Evolutionary conservation across 495 filamentous ascomycete species (phyloP).

Genomic region (Talaromyces stipitatus): DNA sequence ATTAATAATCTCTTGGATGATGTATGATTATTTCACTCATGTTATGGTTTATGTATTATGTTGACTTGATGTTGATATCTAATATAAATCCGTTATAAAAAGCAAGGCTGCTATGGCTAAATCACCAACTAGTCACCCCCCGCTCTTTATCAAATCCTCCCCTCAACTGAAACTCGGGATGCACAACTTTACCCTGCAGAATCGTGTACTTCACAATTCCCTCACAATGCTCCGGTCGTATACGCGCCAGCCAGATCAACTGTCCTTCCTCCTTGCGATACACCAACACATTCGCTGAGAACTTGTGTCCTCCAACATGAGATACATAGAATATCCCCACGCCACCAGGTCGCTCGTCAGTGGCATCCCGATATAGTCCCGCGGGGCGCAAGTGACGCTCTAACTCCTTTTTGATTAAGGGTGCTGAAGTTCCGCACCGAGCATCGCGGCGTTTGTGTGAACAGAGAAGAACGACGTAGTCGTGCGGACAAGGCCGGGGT

Average conservation of each 20-base stretch:
- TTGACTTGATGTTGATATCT: neutral
- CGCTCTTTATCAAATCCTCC: slow-evolving; percentile 80
- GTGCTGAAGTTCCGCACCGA: slow-evolving; percentile 87
- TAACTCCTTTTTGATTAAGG: slow-evolving; percentile 75
- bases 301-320: slow-evolving; percentile 94
- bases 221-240: slow-evolving; percentile 87
- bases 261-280: slow-evolving; percentile 69
- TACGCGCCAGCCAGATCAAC: slow-evolving; percentile 89
- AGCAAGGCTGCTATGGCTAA: neutral
- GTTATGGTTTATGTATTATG: neutral
- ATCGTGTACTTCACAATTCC: slow-evolving; percentile 85
- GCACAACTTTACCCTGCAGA: slow-evolving; percentile 85
- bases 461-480: slow-evolving; percentile 85
- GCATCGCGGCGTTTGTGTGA: slow-evolving; percentile 88
- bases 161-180: slow-evolving; percentile 74
- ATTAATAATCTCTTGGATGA: neutral
- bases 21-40: neutral
- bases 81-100: neutral
- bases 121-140: slow-evolving; percentile 81
- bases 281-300: slow-evolving; percentile 81
- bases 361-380: slow-evolving; percentile 77
- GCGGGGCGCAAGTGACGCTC: slow-evolving; percentile 80
- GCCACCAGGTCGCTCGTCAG: slow-evolving; percentile 78
- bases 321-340: slow-evolving; percentile 91
- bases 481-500: slow-evolving; percentile 65